Percentiles rank a stretch among this genome's conserved stretches.
Evolutionary conservation across 208 protist species (phyloP).

Genomic region (Trypanosoma lewisi): DNA sequence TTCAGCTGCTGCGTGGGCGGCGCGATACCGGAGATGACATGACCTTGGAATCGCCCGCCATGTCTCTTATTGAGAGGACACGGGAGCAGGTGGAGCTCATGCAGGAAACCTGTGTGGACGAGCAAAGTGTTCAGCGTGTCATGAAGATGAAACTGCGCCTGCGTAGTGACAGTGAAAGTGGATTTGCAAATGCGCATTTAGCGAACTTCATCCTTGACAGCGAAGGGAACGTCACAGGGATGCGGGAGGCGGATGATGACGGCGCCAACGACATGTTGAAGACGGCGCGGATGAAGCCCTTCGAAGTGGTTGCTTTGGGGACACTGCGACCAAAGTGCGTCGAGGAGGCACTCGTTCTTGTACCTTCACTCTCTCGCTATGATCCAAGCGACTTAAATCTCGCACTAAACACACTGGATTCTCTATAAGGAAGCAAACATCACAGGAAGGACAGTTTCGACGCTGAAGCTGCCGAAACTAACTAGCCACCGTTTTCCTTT

Average conservation of each 20-base stretch:
- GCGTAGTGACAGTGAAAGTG: constrained; percentile 21
- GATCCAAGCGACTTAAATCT: constrained; percentile 52
- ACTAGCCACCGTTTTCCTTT: too few relatives aligned
- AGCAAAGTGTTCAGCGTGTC: constrained; percentile 24
- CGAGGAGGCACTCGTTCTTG: constrained; percentile 64
- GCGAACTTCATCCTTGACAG: constrained; percentile 31
- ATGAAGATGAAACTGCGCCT: constrained; percentile 36
- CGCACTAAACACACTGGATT: constrained; percentile 20
- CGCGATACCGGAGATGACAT: constrained; percentile 30
- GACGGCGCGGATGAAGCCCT: constrained; percentile 52
- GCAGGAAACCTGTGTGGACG: constrained; percentile 49
- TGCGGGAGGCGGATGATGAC: constrained; percentile 30
- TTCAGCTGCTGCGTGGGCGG: constrained; percentile 44
- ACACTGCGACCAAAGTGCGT: constrained; percentile 65
- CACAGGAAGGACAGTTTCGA: not conserved
- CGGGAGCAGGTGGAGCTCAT: constrained; percentile 61
- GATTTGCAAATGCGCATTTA: constrained; percentile 45
- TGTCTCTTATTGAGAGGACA: constrained; percentile 40
- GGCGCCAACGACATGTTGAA: constrained; percentile 22
- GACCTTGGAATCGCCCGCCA: constrained; percentile 9
- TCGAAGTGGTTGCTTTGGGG: constrained; percentile 73
- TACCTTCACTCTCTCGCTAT: constrained; percentile 77
- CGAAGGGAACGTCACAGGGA: constrained; percentile 23
- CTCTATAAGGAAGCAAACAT: constrained; percentile 7
- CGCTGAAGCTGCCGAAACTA: not conserved